A percentile compares a stretch with the other conserved stretches of the same genome.
These are phyloP conservation scores for Podila clonocystis DNA, from an alignment of 192 early-diverging fungal genomes.

Conservation along the genomic window DNA sequence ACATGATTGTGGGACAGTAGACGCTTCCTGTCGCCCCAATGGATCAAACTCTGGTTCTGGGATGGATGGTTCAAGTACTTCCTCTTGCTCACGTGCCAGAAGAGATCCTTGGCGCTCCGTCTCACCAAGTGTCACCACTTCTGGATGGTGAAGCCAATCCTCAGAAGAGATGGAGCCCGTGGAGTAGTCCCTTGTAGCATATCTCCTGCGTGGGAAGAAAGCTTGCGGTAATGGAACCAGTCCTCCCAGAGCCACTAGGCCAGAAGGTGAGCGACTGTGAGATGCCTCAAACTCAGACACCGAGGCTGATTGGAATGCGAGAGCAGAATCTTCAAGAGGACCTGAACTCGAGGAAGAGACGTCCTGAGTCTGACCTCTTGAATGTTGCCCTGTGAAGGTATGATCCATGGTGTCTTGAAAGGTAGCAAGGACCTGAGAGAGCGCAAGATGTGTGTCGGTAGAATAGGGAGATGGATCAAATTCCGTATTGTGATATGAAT, in stretches of 20 bases:
- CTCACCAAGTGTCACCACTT: conserved; percentile 13
- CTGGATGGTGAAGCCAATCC: conserved; percentile 42
- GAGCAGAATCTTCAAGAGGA: not conserved
- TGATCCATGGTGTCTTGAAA: conserved; percentile 13
- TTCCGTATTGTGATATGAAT: not conserved
- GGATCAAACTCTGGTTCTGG: not conserved
- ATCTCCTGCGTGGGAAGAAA: conserved; percentile 27
- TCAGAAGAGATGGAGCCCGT: conserved; percentile 30
- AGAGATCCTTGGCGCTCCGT: not conserved
- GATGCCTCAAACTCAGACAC: not conserved
- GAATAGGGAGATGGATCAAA: not conserved
- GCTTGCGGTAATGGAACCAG: conserved; percentile 3
- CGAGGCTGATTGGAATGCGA: not conserved
- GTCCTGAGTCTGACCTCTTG: no score
- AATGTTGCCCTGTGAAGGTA: not conserved
- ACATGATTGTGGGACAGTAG: not conserved
- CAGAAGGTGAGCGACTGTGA: no score
- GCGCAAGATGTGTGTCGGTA: conserved; percentile 8
- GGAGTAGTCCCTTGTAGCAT: conserved; percentile 43
- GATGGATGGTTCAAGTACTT: not conserved
- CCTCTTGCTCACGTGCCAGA: no score
- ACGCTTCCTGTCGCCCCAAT: not conserved
- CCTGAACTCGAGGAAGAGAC: no score
- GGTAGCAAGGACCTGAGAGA: conserved; percentile 12
- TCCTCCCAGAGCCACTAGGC: not conserved